Evolutionary conservation across 345 rosid species (phyloP).

Genomic region (Odontarrhena argentea): DNA sequence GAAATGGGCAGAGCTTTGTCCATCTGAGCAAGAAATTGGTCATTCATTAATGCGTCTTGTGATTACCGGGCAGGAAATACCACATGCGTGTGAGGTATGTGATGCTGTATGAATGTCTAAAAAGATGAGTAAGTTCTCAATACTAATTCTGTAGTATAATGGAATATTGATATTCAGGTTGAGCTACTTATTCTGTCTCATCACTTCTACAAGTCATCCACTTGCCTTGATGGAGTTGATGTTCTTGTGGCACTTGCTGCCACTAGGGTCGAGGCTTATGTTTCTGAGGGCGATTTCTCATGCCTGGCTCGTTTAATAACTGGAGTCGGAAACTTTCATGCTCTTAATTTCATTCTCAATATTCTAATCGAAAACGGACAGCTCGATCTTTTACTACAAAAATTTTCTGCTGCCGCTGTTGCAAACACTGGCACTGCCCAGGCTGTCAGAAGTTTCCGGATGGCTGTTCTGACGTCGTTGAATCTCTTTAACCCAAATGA

Average conservation of each 20-base stretch:
- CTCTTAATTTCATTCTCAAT: constrained; percentile 90
- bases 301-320: constrained; percentile 95
- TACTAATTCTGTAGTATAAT: constrained; percentile 17
- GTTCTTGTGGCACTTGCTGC: constrained; percentile 98
- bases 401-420: constrained; percentile 90
- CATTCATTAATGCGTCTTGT: constrained; percentile 99
- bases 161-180: constrained; percentile 56
- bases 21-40: constrained; percentile 96
- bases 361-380: constrained; percentile 96
- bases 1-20: constrained; percentile 98
- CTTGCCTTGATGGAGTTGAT: constrained; percentile 99
- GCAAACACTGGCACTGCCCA: constrained; percentile 73
- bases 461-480: constrained; percentile 94
- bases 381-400: constrained; percentile 91
- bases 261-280: constrained; percentile 93
- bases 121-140: constrained; percentile 14
- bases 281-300: constrained; percentile 88
- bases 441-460: constrained; percentile 91
- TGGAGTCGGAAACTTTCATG: constrained; percentile 95
- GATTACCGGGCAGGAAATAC: constrained; percentile 96
- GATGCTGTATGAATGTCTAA: constrained; percentile 3
- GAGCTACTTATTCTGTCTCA: constrained; percentile 96
- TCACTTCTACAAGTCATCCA: constrained; percentile 96
- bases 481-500: constrained; percentile 90
- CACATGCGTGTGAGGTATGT: constrained; percentile 95